Evolutionary conservation across 1,284 basidiomycete genomes (phyloP), one percentile per base, ranked within the genome.

Genomic region (Marasmius tenuissimus): DNA sequence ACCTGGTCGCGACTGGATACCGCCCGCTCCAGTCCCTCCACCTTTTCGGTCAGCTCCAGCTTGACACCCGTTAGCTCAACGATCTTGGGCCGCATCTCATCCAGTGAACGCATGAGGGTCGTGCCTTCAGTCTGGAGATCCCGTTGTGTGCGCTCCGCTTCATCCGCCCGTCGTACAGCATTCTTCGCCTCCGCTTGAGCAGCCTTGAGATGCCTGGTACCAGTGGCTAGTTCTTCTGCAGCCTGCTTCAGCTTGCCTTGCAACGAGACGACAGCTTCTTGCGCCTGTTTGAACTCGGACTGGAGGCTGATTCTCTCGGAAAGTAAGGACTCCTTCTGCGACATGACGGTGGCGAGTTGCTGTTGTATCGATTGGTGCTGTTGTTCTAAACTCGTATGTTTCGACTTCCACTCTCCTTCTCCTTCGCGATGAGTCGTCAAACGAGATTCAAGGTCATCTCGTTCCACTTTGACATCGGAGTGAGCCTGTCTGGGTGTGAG

Each of bases 31-130:
- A 91, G 73, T 59, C 74, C 72, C 60, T 85, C 85, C 50, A 86
- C 76, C 65, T 83, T 83, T 64, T 92, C 90, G 57, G 80, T 80
- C 18, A 92, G 78, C 62, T 89, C 83, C 12, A 89, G 73, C 70
- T 90, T 92, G 59, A 76, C 80, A 57, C 86, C 83, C 1, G 88
- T 92, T 57, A 93, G 78, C 71, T 93, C 88, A 12, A 92, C 86
- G 64, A 92, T 86, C 77, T 92, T 93, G 34, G 90, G 85, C n/a
- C 89, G 83, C 86, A 93, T 89, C 74, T 93, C 91, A 64, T 92
- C 87, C 59, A 93, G 75, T n/a, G 88, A 87, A 39, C 81, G 83
- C 85, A 93, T 85, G 35, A 93, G 80, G 55, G 79, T 81, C 27
- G 83, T 85, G 22, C 91, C 91, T 73, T 93, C 91, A 0, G 78